A percentile compares a stretch with the other conserved stretches of the same genome.
Evolutionary conservation across 2,329 filamentous ascomycete genomes (phyloP).

Genomic region (Lecanoromycetidae sp.): DNA sequence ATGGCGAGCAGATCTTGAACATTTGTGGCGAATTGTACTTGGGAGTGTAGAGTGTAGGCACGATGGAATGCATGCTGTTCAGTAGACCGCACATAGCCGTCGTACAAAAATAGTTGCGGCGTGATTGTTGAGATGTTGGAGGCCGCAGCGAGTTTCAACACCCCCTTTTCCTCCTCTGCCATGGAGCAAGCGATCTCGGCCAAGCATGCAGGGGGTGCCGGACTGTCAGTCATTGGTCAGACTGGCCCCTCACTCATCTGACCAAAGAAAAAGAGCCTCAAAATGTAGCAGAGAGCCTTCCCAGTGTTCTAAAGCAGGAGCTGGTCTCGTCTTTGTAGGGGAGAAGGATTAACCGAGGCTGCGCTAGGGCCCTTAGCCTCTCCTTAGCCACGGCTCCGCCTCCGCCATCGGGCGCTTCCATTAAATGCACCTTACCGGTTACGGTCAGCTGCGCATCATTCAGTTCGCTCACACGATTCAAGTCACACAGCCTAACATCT

Average conservation of each 20-base stretch:
- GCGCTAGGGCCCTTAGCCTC: background rate
- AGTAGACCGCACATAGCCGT: no score
- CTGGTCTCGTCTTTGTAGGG: background rate
- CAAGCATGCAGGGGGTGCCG: background rate
- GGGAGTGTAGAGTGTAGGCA: no score
- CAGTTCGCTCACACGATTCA: no score
- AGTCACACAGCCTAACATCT: no score
- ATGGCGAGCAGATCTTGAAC: no score
- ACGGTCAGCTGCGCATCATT: no score
- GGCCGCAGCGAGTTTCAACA: background rate
- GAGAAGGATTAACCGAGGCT: background rate
- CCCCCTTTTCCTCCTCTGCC: no score
- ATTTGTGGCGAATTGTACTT: no score
- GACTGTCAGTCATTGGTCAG: background rate
- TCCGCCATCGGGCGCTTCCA: no score
- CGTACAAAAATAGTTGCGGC: background rate
- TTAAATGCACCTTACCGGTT: no score
- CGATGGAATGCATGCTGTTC: no score
- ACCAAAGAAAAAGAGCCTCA: background rate
- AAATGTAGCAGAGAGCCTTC: background rate
- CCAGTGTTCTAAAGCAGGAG: background rate
- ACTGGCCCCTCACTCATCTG: background rate
- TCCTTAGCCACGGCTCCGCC: no score
- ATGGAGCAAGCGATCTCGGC: background rate
- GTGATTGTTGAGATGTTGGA: background rate